Evolutionary conservation across 2,329 filamentous ascomycete genomes (phyloP), one percentile per base, ranked within the genome.

Genomic region (Chaetomium olivaceum): DNA sequence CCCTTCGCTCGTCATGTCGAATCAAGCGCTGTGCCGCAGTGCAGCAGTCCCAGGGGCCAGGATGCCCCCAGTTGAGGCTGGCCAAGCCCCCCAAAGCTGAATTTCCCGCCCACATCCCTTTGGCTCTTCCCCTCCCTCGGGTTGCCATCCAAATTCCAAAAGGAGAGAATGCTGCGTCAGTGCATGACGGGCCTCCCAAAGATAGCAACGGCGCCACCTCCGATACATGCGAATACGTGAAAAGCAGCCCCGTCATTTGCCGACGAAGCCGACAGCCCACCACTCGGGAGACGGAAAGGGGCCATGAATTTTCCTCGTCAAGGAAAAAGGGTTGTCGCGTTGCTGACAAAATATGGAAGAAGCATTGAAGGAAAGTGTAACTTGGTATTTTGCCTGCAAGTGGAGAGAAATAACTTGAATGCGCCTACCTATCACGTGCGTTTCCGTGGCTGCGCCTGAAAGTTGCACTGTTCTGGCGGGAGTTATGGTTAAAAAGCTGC

Each of bases 391-490:
- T 48, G n/a, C 46, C 46, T 23, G 46, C n/a, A 46, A 46, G 16
- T 8, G n/a, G 46, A 48, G 33, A 46, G 23, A 31, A 25, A 16
- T 9, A 33, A 1, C n/a, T 12, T 1, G n/a, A 19, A 31, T 23
- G 11, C 3, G 25, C 19, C 33, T n/a, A 16, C 9, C 21, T 16
- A 54, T 70, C 69, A 70, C 69, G 69, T 70, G 69, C 65, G 61
- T 31, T 50, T 31, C 27, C 56, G 62, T 58, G 36, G 58, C 67
- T 70, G 69, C 69, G 56, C 58, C 51, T 62, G 46, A 23, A 54
- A 64, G 62, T 65, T 33, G 67, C 61, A 64, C 63, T 56, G 43
- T 36, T 48, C 8, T 19, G 25, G 23, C 11, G 9, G 11, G 9
- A 36, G 33, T 36, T 36, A 12, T 36, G 33, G 33, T 9, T 36